Base-by-base conservation (phyloP, 441 rosid species). In the Breynia disticha region DNA sequence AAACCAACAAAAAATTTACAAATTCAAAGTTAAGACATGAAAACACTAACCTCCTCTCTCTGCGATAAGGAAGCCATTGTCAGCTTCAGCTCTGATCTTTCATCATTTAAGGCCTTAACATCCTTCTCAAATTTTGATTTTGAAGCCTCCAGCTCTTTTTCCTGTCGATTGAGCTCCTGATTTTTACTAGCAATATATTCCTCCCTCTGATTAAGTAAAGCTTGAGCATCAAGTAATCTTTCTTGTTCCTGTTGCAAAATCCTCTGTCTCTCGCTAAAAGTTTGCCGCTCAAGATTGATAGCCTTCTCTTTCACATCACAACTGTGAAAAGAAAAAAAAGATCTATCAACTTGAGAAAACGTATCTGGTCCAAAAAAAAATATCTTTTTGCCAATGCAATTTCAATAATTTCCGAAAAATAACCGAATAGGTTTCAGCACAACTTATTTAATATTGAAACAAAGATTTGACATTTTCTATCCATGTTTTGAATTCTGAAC, bases 271-370 rank as follows among this genome's bases (percentile, higher is more conserved):
- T 88, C 97, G 60, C 73, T 76, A 65, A 88, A 61, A 21, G 72
- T 74, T 64, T 79, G 82, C 56, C 93, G 79, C 76, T 86, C 96
- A 18, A 67, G 72, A 49, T 37, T 58, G 20, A 82, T 69, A 60
- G 86, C 95, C 55, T 72, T 79, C 67, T 86, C 98, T 66, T 79
- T 91, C 44, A 79, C 76, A 60, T 82, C 94, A 73, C 89, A 88
- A 59, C 98, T 91, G 71, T 42, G n/a, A 46, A 59, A 53, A 66
- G 15, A 19, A 32, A 21, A 59, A 67, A 24, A 70, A 11, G 56
- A 18, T 46, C 28, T 35, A 59, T 17, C 21, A 62, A 22, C 18
- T 10, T 19, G 7, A 5, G n/a, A 37, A 53, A 11, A 50, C n/a
- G n/a, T 54, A 68, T 38, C 51, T 54, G 51, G 18, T 54, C 16